Percentiles rank a stretch among this genome's conserved stretches.
These are phyloP conservation scores for Lipomyces japonicus DNA, from an alignment of 805 yeast species.

Conservation along the genomic window DNA sequence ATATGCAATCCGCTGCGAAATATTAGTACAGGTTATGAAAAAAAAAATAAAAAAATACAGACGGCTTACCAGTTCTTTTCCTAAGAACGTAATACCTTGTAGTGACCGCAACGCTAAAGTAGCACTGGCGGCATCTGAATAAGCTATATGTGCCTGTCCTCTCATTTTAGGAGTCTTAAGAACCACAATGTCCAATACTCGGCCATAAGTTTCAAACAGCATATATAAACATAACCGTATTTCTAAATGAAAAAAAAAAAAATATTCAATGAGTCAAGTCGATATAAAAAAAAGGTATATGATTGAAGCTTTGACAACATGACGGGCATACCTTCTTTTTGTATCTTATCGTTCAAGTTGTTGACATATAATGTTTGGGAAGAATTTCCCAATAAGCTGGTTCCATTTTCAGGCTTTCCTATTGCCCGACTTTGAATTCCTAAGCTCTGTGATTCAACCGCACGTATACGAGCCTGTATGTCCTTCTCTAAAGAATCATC, in stretches of 20 bases:
- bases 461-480: constrained; percentile 5
- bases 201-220: constrained; percentile 41
- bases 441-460: constrained; percentile 4
- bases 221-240: constrained; percentile 37
- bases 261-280: neutral
- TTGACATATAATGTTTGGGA: constrained; percentile 39
- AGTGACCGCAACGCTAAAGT: constrained; percentile 34
- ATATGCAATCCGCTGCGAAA: constrained; percentile 33
- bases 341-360: constrained; percentile 41
- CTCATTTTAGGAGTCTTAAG: constrained; percentile 41
- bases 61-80: constrained; percentile 34
- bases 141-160: constrained; percentile 45
- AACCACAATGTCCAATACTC: constrained; percentile 38
- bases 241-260: constrained; percentile 26
- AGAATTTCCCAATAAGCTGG: constrained; percentile 5
- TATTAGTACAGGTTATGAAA: neutral
- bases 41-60: neutral
- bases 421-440: neutral
- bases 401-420: constrained; percentile 10
- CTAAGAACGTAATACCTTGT: constrained; percentile 37
- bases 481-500: neutral
- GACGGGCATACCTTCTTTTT: constrained; percentile 32
- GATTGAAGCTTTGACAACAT: neutral
- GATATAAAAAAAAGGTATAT: no score
- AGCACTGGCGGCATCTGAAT: constrained; percentile 34